Evolutionary conservation across 2,329 filamentous ascomycete species (phyloP).

Genomic region (Macrophomina pseudophaseolina): DNA sequence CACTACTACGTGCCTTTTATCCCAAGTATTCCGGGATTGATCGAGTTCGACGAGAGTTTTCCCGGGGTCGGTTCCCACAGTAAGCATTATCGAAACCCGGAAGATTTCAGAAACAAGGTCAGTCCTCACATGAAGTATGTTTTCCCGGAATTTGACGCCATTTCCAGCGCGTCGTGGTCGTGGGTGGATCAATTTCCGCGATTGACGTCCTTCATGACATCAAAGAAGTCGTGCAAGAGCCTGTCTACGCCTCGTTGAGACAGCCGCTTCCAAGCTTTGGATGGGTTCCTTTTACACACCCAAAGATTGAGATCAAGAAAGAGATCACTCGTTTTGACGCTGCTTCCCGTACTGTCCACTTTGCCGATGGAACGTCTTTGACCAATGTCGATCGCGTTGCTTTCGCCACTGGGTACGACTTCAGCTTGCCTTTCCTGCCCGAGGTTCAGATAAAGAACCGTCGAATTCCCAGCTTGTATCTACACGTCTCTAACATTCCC

Average conservation of each 20-base stretch:
- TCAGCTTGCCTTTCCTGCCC: constrained; percentile 28
- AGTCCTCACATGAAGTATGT: not conserved
- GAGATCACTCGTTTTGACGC: constrained; percentile 22
- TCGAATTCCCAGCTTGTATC: constrained; percentile 28
- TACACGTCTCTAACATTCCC: constrained; percentile 30
- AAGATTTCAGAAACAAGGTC: constrained; percentile 29
- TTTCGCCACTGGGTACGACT: constrained; percentile 30
- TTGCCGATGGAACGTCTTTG: constrained; percentile 27
- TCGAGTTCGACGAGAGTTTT: constrained; percentile 63
- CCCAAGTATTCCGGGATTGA: constrained; percentile 66
- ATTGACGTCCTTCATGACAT: constrained; percentile 29
- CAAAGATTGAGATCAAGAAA: constrained; percentile 26
- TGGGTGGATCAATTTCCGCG: constrained; percentile 30
- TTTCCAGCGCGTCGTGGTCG: constrained; percentile 28
- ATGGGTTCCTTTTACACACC: constrained; percentile 26
- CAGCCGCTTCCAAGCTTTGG: constrained; percentile 26
- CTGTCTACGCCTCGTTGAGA: constrained; percentile 28
- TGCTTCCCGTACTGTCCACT: constrained; percentile 25
- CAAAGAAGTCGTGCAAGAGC: constrained; percentile 21
- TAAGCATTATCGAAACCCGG: constrained; percentile 28
- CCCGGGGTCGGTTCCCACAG: constrained; percentile 67
- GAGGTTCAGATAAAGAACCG: constrained; percentile 26
- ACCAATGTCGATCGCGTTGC: constrained; percentile 28
- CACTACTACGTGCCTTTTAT: constrained; percentile 75
- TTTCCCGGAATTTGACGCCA: not conserved